Evolutionary conservation across 140 eudicot species (phyloP).

Genomic region (Stevia rebaudiana): DNA sequence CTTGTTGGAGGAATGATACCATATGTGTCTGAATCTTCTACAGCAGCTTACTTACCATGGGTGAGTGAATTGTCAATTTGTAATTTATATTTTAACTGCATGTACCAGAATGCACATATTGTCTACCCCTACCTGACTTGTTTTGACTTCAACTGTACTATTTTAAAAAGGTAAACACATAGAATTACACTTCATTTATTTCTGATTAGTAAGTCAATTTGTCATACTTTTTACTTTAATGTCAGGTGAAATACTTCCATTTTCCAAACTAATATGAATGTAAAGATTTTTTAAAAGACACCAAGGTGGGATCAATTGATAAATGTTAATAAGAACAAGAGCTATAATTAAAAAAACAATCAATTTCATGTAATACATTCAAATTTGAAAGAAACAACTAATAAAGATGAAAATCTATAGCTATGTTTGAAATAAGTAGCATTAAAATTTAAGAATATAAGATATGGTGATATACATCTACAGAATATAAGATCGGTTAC

Average conservation of each 20-base stretch:
- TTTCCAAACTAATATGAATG: neutral
- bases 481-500: neutral
- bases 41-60: conserved; percentile 99
- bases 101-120: too few species aligned
- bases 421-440: neutral
- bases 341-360: neutral
- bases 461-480: neutral
- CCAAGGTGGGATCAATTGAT: too few species aligned
- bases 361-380: neutral
- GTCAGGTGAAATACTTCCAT: neutral
- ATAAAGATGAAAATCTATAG: neutral
- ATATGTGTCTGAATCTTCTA: conserved; percentile 75
- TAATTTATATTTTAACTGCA: too few species aligned
- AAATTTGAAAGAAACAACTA: neutral
- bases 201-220: conserved; percentile 1
- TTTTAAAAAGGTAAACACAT: neutral
- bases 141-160: too few species aligned
- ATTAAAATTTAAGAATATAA: neutral
- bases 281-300: neutral
- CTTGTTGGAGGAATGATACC: conserved; percentile 94
- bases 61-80: conserved; percentile 55
- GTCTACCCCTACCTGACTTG: too few species aligned
- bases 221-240: neutral
- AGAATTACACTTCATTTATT: neutral
- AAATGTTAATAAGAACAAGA: neutral